Evolutionary conservation across 2,329 filamentous ascomycete genomes (phyloP).

Genomic region (Hypoxylon sp.): DNA sequence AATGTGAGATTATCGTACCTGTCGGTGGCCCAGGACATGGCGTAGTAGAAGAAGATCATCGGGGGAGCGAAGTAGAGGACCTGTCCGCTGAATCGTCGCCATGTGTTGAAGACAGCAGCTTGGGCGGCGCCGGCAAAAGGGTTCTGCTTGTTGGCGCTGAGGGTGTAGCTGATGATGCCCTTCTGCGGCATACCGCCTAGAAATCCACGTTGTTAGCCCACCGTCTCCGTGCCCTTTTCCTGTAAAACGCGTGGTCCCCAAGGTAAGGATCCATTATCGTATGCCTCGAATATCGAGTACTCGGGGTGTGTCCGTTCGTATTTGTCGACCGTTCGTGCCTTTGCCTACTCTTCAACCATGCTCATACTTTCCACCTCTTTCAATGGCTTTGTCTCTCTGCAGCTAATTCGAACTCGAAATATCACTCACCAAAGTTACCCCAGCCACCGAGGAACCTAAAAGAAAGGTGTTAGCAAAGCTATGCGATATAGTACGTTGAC

Average conservation of each 20-base stretch:
- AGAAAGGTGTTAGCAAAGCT: slow-evolving; percentile 37
- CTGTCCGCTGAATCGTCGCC: slow-evolving; percentile 84
- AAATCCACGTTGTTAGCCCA: slow-evolving; percentile 33
- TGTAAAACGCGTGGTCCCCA: neutral
- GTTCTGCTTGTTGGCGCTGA: slow-evolving; percentile 89
- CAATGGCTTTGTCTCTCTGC: neutral
- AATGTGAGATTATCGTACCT: slow-evolving; percentile 72
- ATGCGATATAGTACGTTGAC: neutral
- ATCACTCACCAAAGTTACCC: slow-evolving; percentile 75
- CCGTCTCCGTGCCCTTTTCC: slow-evolving; percentile 4
- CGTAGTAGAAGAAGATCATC: slow-evolving; percentile 77
- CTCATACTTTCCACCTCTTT: neutral
- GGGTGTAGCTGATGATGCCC: slow-evolving; percentile 73
- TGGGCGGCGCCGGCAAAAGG: slow-evolving; percentile 79
- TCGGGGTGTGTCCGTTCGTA: too few species aligned
- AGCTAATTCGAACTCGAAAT: slow-evolving; percentile 1
- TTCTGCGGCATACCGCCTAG: slow-evolving; percentile 67
- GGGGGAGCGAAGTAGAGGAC: slow-evolving; percentile 89
- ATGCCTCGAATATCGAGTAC: neutral
- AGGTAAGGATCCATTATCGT: neutral
- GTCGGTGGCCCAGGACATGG: slow-evolving; percentile 91
- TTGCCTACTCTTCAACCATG: neutral
- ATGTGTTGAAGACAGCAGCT: slow-evolving; percentile 94
- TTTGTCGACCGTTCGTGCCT: neutral
- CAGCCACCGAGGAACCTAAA: slow-evolving; percentile 76